Evolutionary conservation across 2,329 filamentous ascomycete species (phyloP).

Genomic region (Xylariaceae sp.): DNA sequence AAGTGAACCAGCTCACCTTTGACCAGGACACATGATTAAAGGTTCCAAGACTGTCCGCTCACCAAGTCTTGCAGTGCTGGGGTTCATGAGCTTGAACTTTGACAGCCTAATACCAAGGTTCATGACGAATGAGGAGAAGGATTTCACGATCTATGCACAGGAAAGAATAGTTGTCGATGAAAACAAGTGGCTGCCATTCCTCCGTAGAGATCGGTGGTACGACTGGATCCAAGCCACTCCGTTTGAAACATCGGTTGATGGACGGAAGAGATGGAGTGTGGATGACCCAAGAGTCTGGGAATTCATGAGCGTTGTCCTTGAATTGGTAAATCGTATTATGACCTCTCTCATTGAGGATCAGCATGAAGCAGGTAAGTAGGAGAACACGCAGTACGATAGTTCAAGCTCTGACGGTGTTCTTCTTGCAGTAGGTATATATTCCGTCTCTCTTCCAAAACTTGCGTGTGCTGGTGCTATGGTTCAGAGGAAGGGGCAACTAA

Average conservation of each 20-base stretch:
- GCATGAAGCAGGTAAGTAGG: neutral
- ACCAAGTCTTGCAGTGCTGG: neutral
- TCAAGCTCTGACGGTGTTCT: neutral
- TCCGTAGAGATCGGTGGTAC: conserved; percentile 4
- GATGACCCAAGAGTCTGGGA: neutral
- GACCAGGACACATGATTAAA: too few species aligned
- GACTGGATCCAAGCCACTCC: neutral
- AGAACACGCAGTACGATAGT: neutral
- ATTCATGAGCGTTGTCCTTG: neutral
- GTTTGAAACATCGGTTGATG: too few species aligned
- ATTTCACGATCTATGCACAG: neutral
- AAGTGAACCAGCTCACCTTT: too few species aligned
- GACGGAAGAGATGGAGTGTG: conserved; percentile 5
- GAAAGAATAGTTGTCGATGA: conserved; percentile 9
- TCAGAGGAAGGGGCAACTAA: neutral
- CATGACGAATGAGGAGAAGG: neutral
- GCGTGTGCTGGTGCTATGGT: neutral
- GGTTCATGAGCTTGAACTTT: neutral
- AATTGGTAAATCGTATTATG: neutral
- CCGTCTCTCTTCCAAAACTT: neutral
- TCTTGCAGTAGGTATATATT: neutral
- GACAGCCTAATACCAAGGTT: neutral
- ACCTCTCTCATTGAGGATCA: neutral
- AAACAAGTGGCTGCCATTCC: conserved; percentile 2
- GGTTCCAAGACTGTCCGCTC: too few species aligned